Evolutionary conservation across 23 red algal species (phyloP), one percentile per base, ranked within the genome.

Genomic region (Gracilariopsis chorda): DNA sequence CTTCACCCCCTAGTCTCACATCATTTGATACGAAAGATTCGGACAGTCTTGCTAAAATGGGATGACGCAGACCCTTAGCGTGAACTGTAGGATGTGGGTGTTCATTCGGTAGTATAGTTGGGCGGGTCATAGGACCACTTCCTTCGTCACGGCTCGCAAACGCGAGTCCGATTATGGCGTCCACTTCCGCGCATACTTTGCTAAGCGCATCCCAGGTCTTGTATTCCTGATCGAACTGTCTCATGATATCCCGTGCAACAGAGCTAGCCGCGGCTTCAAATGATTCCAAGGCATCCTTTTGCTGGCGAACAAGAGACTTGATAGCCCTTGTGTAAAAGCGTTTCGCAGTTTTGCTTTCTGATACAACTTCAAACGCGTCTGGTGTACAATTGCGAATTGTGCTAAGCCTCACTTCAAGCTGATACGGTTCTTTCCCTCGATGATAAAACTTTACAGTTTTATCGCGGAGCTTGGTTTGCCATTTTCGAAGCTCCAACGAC

Each of bases 401-500:
- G 0, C 39, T 20, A 16, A 63, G 42, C n/a, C 86, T 92, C 28
- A 96, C 58, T 41, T 99, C 97, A 64, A 99, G 77, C 88, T 99
- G 97, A 80, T 94, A 95, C 16, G 90, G 62, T 76, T 99, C 97
- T 46, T 94, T 94, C 28, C 87, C 83, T 34, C 97, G 92, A 77
- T 95, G 93, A 83, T 94, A 99, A 51, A 48, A 98, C 77, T 91
- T 93, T 24, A 98, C 58, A 3, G 85, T 34, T 11, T 65, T 68
- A 7, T 93, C 90, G 11, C 86, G 44, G 7, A 91, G 85, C 20
- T 51, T 71, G 5, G 71, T 25, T 64, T 80, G 58, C 91, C 80
- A 88, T 17, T 92, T 74, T 14, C 47, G 35, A 49, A 98, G 78
- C 49, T 94, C 75, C 24, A 42, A 32, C 2, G 80, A 56, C 16